Conservation (phyloP, 2,329 filamentous ascomycete species). For the Colletotrichum liaoningense region DNA sequence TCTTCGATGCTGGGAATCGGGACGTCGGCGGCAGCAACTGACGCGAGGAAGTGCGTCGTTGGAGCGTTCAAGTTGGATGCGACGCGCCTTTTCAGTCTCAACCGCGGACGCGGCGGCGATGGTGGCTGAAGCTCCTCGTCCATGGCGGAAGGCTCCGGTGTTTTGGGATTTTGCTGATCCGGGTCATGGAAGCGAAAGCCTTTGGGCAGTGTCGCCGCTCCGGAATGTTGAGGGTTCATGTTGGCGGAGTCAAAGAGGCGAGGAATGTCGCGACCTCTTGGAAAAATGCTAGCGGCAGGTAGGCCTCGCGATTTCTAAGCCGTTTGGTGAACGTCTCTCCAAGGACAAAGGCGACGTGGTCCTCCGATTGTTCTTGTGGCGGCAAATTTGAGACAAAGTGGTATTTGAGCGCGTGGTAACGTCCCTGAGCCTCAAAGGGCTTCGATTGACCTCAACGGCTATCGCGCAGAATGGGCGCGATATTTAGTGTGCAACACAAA, state of each 20-base stretch:
- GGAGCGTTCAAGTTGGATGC: slow-evolving; percentile 65
- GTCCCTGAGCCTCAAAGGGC: not conserved
- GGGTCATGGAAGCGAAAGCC: slow-evolving; percentile 50
- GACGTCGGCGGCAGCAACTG: slow-evolving; percentile 72
- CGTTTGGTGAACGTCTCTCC: not conserved
- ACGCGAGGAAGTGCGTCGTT: slow-evolving; percentile 75
- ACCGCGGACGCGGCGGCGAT: slow-evolving; percentile 63
- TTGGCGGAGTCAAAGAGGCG: slow-evolving; percentile 31
- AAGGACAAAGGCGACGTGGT: slow-evolving; percentile 24
- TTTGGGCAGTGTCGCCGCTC: slow-evolving; percentile 56
- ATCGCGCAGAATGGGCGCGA: not conserved
- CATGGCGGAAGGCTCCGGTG: slow-evolving; percentile 61
- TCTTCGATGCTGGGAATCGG: slow-evolving; percentile 74
- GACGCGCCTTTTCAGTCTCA: slow-evolving; percentile 67
- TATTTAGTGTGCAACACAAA: not conserved
- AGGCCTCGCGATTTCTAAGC: not conserved
- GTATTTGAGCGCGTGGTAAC: slow-evolving; percentile 17
- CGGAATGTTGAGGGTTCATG: slow-evolving; percentile 61
- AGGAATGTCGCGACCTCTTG: slow-evolving; percentile 37
- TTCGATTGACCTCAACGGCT: not conserved
- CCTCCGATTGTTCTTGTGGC: slow-evolving; percentile 17
- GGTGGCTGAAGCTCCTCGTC: slow-evolving; percentile 53
- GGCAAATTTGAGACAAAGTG: slow-evolving; percentile 15
- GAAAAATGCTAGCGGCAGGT: slow-evolving; percentile 14
- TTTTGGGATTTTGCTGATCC: slow-evolving; percentile 55